Evolutionary conservation across 2,329 filamentous ascomycete species (phyloP), one percentile per base, ranked within the genome.

Genomic region (Diaporthe ilicicola): DNA sequence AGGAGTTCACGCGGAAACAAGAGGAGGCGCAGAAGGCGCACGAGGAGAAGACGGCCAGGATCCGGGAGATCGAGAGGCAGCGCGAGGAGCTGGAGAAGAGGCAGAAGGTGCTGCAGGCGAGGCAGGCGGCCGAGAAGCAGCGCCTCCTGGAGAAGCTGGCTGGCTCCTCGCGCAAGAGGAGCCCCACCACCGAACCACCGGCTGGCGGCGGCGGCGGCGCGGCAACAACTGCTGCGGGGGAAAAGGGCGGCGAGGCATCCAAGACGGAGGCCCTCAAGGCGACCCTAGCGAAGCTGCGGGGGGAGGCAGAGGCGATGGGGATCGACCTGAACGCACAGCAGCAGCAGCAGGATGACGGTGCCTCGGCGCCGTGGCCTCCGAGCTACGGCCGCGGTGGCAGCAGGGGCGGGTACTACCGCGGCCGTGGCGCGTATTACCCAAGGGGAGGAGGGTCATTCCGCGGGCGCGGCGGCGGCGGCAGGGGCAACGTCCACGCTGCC

Each of bases 231-330:
- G 67, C 7, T 42, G 37, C 53, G 64, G 68, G 76, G 22, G 74
- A 74, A 3, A 76, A 76, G 32, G 70, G 34, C 7, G 75, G 74
- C 12, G 75, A 77, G 10, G 75, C 74, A 15, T 56, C 69, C 55
- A 83, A 78, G 75, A 91, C 91, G 1, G 89, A 91, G 62, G 86
- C 87, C 53, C 83, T 95, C n/a, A 89, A 90, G 54, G 91, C 91
- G 3, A 91, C 93, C 77, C 83, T 95, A 17, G 91, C 91, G 1
- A 89, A 87, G n/a, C 83, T 95, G 8, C 90, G 94, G 77, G 90
- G 89, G 27, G 93, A 94, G 80, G 93, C 93, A 17, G 87, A 88
- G 76, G 87, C 87, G 10, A 84, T 94, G 42, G 92, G 92, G 9
- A 85, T 94, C 39, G 90, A 93, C 76, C 88, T 90, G 1, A 79